A percentile compares a stretch with the other conserved stretches of the same genome.
These are phyloP conservation scores for Geotrichum citri-aurantii DNA, from an alignment of 1,139 yeast genomes.

Conservation along the genomic window DNA sequence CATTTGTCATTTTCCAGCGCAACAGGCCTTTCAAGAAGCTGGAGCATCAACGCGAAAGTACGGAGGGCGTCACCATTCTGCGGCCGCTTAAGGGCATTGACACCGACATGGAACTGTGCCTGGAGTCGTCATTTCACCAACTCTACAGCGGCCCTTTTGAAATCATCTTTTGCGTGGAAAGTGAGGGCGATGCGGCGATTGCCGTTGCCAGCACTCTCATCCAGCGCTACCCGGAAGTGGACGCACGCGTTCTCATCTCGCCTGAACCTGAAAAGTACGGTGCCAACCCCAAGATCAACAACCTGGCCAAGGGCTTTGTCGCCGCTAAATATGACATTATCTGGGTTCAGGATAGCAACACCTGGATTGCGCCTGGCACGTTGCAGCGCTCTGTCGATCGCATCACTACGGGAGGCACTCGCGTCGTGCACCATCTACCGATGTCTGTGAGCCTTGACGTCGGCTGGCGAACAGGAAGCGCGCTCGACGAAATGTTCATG, in stretches of 20 bases:
- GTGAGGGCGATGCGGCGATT: slow-evolving; percentile 57
- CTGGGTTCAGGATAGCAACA: slow-evolving; percentile 89
- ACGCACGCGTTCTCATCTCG: slow-evolving; percentile 50
- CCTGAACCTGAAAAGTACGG: slow-evolving; percentile 46
- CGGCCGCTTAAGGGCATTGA: slow-evolving; percentile 85
- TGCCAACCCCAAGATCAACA: slow-evolving; percentile 86
- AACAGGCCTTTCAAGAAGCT: no score
- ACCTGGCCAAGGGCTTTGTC: slow-evolving; percentile 69
- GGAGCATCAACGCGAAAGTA: background rate
- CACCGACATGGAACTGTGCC: slow-evolving; percentile 62
- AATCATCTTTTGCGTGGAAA: slow-evolving; percentile 70
- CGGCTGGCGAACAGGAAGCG: slow-evolving; percentile 49
- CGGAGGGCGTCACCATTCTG: slow-evolving; percentile 64
- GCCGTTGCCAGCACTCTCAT: slow-evolving; percentile 51
- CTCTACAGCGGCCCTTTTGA: slow-evolving; percentile 60
- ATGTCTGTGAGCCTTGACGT: slow-evolving; percentile 47
- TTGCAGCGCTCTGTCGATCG: slow-evolving; percentile 54
- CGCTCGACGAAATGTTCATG: slow-evolving; percentile 79
- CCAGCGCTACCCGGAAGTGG: slow-evolving; percentile 49
- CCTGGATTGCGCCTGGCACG: slow-evolving; percentile 67
- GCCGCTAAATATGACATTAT: slow-evolving; percentile 64
- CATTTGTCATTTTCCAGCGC: background rate
- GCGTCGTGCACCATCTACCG: slow-evolving; percentile 77
- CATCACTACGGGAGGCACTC: slow-evolving; percentile 35
- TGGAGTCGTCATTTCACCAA: slow-evolving; percentile 64